A percentile compares a stretch with the other conserved stretches of the same genome.
Conservation (phyloP, 129 eudicot genomes). For the Flaveria linearis region DNA sequence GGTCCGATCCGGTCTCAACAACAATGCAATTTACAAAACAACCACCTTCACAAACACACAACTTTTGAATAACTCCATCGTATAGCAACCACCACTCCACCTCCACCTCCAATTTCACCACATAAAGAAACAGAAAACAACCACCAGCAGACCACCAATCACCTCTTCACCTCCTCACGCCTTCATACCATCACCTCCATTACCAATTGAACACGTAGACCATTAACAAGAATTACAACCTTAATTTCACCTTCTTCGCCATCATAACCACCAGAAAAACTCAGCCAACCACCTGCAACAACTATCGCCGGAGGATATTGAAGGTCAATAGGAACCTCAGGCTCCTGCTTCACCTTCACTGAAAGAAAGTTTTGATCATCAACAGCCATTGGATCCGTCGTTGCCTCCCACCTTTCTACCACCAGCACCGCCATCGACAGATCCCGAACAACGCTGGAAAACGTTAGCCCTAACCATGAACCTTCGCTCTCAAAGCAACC, state of each 20-base stretch:
- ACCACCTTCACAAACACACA: too few relatives aligned
- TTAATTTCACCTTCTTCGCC: constrained; percentile 25
- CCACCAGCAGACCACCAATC: constrained; percentile 15
- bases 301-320: too few relatives aligned
- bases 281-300: too few relatives aligned
- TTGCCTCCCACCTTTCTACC: constrained; percentile 29
- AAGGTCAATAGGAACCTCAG: too few relatives aligned
- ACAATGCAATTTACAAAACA: too few relatives aligned
- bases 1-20: too few relatives aligned
- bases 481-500: constrained; percentile 22
- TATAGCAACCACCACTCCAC: too few relatives aligned
- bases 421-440: constrained; percentile 14
- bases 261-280: constrained; percentile 5
- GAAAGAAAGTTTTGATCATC: background rate
- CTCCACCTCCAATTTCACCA: too few relatives aligned
- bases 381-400: constrained; percentile 26
- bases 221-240: constrained; percentile 18
- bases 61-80: too few relatives aligned
- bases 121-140: background rate
- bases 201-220: constrained; percentile 19
- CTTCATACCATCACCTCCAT: background rate
- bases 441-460: background rate
- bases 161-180: constrained; percentile 14
- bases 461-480: background rate
- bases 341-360: background rate